Conservation (phyloP, 352 stramenopile species). For the Discostella stelligera region DNA sequence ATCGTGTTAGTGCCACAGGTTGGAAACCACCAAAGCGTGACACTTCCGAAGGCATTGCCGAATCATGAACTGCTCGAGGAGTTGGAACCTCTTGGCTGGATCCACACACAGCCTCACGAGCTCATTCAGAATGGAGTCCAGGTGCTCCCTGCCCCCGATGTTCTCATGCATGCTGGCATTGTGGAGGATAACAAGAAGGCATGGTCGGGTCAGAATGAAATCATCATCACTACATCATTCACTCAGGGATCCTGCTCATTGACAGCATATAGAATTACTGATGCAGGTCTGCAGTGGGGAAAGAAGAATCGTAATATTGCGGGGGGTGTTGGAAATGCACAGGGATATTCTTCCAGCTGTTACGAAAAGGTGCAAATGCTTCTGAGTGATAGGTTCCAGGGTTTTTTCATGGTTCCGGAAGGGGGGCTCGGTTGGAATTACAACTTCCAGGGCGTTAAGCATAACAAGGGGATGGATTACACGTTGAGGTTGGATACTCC, state of each 20-base stretch:
- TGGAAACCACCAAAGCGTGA: conserved; percentile 96
- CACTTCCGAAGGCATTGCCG: conserved; percentile 94
- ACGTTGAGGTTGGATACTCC: conserved; percentile 95
- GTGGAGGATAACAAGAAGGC: conserved; percentile 92
- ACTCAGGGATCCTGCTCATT: conserved; percentile 98
- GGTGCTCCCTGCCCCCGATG: conserved; percentile 88
- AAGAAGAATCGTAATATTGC: conserved; percentile 95
- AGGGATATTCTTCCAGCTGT: conserved; percentile 94
- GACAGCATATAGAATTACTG: conserved; percentile 98
- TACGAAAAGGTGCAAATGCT: conserved; percentile 99
- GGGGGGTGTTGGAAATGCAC: conserved; percentile 87
- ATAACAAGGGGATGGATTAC: conserved; percentile 97
- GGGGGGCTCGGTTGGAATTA: conserved; percentile 98
- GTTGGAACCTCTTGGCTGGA: conserved; percentile 98
- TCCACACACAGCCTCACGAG: conserved; percentile 99
- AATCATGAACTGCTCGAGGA: conserved; percentile 96
- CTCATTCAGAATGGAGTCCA: conserved; percentile 90
- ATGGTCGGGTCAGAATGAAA: conserved; percentile 96
- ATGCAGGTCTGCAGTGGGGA: conserved; percentile 95
- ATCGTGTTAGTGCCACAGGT: conserved; percentile 99
- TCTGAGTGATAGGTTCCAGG: conserved; percentile 97
- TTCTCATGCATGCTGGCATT: conserved; percentile 95
- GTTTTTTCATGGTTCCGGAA: conserved; percentile 99
- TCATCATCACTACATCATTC: conserved; percentile 98
- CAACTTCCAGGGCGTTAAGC: conserved; percentile 99